Evolutionary conservation across 2,329 filamentous ascomycete genomes (phyloP).

Genomic region (Chaetomium sp.): DNA sequence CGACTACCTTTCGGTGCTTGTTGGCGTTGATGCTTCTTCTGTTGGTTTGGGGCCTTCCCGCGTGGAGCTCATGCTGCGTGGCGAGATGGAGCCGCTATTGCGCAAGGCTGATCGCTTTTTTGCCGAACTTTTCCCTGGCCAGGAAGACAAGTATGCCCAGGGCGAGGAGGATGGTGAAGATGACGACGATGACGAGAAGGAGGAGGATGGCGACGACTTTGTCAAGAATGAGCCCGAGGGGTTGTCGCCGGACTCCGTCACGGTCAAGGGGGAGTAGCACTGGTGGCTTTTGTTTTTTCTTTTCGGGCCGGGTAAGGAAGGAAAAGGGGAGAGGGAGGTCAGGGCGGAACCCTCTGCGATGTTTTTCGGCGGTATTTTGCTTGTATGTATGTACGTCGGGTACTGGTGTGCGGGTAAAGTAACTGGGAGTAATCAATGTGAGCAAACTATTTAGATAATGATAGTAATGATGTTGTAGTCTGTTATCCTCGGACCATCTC

Average conservation of each 20-base stretch:
- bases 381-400: not conserved
- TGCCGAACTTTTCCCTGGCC: constrained; percentile 18
- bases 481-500: not conserved
- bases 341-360: not conserved
- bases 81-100: constrained; percentile 29
- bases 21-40: constrained; percentile 18
- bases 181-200: not conserved
- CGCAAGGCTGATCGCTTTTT: constrained; percentile 21
- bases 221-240: not conserved
- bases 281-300: not conserved
- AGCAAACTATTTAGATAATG: not conserved
- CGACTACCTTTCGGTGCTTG: constrained; percentile 31
- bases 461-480: not conserved
- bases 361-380: not conserved
- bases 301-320: not conserved
- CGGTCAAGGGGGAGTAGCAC: not conserved
- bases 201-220: not conserved
- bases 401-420: not conserved
- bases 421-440: not conserved
- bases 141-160: not conserved
- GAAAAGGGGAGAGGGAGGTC: not conserved
- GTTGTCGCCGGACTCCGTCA: not conserved
- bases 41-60: constrained; percentile 15
- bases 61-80: constrained; percentile 28
- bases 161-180: not conserved